These are phyloP conservation scores for Scedosporium dehoogii DNA, from an alignment of 2,329 filamentous ascomycete species.

Conservation along the genomic window DNA sequence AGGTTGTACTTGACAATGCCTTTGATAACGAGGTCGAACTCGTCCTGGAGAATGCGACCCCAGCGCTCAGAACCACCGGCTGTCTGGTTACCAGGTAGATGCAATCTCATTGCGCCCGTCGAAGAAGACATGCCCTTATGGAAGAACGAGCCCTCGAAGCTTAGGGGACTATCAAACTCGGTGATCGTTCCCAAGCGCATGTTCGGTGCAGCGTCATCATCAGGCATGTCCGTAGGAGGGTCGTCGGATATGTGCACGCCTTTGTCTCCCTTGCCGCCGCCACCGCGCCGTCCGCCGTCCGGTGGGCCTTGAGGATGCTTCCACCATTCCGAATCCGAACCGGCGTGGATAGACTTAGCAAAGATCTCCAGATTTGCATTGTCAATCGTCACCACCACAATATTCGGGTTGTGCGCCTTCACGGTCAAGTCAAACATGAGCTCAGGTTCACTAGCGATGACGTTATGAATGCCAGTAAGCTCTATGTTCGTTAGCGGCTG, in stretches of 20 bases:
- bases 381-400: conserved; percentile 76
- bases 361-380: conserved; percentile 88
- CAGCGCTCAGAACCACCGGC: conserved; percentile 77
- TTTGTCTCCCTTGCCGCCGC: conserved; percentile 4
- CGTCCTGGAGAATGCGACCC: conserved; percentile 82
- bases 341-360: conserved; percentile 83
- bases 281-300: background rate
- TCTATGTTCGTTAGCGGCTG: conserved; percentile 74
- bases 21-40: conserved; percentile 87
- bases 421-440: conserved; percentile 90
- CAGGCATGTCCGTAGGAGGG: conserved; percentile 44
- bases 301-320: conserved; percentile 21
- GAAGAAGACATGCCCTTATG: conserved; percentile 62
- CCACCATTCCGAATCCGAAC: conserved; percentile 56
- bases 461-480: conserved; percentile 73
- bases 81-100: conserved; percentile 79
- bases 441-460: conserved; percentile 88
- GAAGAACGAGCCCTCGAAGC: conserved; percentile 84
- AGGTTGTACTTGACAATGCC: conserved; percentile 78
- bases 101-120: conserved; percentile 72
- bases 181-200: conserved; percentile 87
- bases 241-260: conserved; percentile 20
- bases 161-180: conserved; percentile 76
- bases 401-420: conserved; percentile 82
- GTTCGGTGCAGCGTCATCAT: conserved; percentile 63